Evolutionary conservation across 192 early-diverging fungal species (phyloP).

Genomic region (Podila clonocystis): DNA sequence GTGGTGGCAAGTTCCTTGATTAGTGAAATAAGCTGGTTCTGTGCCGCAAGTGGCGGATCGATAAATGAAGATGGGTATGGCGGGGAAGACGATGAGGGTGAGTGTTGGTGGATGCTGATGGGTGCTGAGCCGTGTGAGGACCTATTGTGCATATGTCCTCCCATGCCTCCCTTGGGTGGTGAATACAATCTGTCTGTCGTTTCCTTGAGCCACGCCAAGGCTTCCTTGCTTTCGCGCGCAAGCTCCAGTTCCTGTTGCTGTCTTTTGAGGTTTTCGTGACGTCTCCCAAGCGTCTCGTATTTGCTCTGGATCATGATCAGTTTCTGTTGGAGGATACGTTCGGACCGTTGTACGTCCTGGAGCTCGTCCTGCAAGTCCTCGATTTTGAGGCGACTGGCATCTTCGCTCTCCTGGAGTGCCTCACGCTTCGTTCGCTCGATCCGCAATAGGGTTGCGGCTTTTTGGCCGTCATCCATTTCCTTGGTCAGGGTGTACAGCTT

Average conservation of each 20-base stretch:
- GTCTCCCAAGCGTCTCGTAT: conserved; percentile 32
- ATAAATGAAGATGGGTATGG: conserved; percentile 47
- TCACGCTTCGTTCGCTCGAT: conserved; percentile 31
- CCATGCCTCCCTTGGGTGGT: conserved; percentile 28
- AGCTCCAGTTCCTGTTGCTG: conserved; percentile 46
- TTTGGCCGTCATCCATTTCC: conserved; percentile 29
- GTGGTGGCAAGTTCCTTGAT: conserved; percentile 67
- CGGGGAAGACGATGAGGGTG: conserved; percentile 34
- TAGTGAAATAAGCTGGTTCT: conserved; percentile 57
- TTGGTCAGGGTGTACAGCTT: conserved; percentile 36
- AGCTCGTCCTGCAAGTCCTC: conserved; percentile 40
- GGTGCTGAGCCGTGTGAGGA: conserved; percentile 18
- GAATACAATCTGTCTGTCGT: conserved; percentile 42
- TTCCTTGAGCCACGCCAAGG: conserved; percentile 49
- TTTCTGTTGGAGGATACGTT: conserved; percentile 29
- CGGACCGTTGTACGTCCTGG: conserved; percentile 32
- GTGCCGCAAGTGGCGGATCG: conserved; percentile 52
- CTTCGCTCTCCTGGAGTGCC: conserved; percentile 38
- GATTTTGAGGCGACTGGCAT: conserved; percentile 26
- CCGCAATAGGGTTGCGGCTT: conserved; percentile 29
- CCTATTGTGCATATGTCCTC: conserved; percentile 17
- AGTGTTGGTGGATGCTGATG: conserved; percentile 20
- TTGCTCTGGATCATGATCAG: conserved; percentile 23
- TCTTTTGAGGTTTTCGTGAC: conserved; percentile 45
- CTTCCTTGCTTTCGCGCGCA: conserved; percentile 44